Conservation (phyloP, 2,329 filamentous ascomycete species). For the Colletotrichum viniferum region DNA sequence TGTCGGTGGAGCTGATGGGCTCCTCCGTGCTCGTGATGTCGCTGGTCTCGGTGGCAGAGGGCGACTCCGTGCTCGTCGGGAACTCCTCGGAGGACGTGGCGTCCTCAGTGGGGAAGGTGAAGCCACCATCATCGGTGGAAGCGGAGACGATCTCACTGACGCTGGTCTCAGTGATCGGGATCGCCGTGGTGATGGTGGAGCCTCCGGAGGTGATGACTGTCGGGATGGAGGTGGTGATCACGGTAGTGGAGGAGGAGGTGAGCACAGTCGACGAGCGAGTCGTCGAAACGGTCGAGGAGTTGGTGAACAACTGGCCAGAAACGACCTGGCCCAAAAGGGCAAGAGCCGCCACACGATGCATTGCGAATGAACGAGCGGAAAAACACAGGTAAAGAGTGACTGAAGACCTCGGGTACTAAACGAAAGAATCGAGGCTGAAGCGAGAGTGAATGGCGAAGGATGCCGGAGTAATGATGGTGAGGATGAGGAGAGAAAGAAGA, state of each 20-base stretch:
- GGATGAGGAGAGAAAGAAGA: slow-evolving; percentile 12
- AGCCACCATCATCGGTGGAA: background rate
- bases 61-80: background rate
- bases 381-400: slow-evolving; percentile 17
- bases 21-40: background rate
- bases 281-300: background rate
- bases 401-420: slow-evolving; percentile 17
- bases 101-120: background rate
- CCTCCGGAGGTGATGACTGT: background rate
- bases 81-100: too few relatives aligned
- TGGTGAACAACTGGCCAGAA: background rate
- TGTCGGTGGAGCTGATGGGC: background rate
- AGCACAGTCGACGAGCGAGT: background rate
- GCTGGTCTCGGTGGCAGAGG: background rate
- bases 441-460: slow-evolving; percentile 10
- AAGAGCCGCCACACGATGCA: background rate
- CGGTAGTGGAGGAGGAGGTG: background rate
- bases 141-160: background rate
- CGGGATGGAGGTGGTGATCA: background rate
- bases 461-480: slow-evolving; percentile 18
- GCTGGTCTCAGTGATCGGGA: background rate
- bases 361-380: slow-evolving; percentile 8
- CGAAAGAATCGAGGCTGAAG: slow-evolving; percentile 16
- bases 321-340: slow-evolving; percentile 7
- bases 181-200: background rate